phyloP scores from a whole-genome alignment of 208 protist species.

The Crithidia fasciculata region DNA sequence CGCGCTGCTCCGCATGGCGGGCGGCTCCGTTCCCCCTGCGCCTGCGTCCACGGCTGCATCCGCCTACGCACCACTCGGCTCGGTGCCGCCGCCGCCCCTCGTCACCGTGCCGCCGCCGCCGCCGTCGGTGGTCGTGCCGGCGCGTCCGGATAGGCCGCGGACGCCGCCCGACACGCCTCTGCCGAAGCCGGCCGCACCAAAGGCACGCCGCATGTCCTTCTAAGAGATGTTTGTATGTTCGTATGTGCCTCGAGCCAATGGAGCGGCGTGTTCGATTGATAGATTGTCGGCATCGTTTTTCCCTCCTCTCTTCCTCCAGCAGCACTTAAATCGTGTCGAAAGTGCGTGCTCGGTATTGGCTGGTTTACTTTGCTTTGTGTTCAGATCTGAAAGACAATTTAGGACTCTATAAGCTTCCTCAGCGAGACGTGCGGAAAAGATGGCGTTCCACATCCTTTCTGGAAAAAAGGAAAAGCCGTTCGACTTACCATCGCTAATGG shows the following conservation, averaged over 20 bases:
- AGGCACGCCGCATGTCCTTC: conserved; percentile 35
- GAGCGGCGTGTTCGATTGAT: background rate
- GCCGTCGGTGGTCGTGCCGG: conserved; percentile 8
- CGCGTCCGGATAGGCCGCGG: background rate
- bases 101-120: conserved; percentile 5
- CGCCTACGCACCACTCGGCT: background rate
- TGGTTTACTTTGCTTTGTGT: no score
- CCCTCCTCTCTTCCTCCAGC: background rate
- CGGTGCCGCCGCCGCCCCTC: background rate
- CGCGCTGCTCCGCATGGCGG: conserved; percentile 14
- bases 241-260: background rate
- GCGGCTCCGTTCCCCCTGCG: background rate
- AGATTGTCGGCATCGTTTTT: background rate
- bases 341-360: no score
- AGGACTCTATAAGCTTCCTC: no score
- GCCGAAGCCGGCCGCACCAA: conserved; percentile 2
- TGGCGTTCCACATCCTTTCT: background rate
- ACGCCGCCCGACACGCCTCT: conserved; percentile 15
- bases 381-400: no score
- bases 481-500: no score
- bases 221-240: conserved; percentile 1
- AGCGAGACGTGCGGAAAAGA: no score
- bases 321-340: no score
- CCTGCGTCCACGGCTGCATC: background rate
- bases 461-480: background rate